These are phyloP conservation scores for Punica granatum DNA, from an alignment of 345 rosid genomes.

Conservation along the genomic window DNA sequence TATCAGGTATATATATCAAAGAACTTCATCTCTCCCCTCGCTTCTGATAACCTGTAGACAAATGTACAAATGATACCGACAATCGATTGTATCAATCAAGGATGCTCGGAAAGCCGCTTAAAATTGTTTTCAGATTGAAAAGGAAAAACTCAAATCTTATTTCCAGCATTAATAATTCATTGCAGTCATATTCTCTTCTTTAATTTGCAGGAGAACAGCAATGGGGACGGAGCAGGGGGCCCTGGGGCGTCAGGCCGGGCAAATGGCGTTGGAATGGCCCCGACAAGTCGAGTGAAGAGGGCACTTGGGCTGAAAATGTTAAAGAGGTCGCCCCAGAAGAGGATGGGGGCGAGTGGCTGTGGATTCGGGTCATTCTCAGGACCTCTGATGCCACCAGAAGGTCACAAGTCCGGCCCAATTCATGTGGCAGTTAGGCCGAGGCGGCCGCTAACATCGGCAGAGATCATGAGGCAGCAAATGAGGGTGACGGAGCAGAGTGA, in stretches of 20 bases:
- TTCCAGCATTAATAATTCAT: no score
- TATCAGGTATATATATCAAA: conserved; percentile 8
- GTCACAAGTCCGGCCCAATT: conserved; percentile 21
- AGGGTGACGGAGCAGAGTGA: conserved; percentile 85
- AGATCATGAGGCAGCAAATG: conserved; percentile 95
- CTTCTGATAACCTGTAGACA: no score
- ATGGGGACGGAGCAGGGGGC: neutral
- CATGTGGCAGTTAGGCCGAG: conserved; percentile 37
- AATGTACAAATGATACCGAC: no score
- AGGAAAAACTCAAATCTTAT: no score
- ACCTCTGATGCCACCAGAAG: conserved; percentile 36
- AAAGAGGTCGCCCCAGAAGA: conserved; percentile 60
- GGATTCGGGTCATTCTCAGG: conserved; percentile 23
- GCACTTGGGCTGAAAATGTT: conserved; percentile 72
- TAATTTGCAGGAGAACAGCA: neutral
- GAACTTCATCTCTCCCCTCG: no score
- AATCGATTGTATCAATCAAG: no score
- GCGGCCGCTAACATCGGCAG: conserved; percentile 79
- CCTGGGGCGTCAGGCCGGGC: conserved; percentile 6
- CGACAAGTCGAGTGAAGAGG: conserved; percentile 61
- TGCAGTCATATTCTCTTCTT: neutral
- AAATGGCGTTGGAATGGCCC: conserved; percentile 55
- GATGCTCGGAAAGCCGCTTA: no score
- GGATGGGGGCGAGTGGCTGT: conserved; percentile 31
- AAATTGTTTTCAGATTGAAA: no score